Conservation (phyloP, 139 green algal genomes). For the Yamagishiella unicocca region DNA sequence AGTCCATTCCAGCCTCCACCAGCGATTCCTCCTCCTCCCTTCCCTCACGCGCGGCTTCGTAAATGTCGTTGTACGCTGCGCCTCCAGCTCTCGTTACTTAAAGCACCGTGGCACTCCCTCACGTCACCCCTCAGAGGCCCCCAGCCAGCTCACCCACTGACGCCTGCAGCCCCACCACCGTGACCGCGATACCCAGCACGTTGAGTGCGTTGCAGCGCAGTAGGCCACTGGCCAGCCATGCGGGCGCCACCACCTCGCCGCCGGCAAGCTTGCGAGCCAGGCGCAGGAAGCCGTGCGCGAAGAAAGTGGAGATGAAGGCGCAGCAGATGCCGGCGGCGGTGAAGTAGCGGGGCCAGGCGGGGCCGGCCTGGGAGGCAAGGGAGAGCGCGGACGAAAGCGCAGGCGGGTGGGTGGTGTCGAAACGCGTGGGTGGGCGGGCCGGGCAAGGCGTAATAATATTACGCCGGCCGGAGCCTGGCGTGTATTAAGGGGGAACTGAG, state of each 20-base stretch:
- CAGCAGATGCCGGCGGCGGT: constrained; percentile 81
- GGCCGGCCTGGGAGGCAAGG: not conserved
- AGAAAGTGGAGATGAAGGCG: constrained; percentile 87
- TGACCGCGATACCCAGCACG: constrained; percentile 83
- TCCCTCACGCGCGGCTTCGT: not conserved
- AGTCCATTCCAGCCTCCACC: not conserved
- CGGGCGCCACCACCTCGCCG: constrained; percentile 2
- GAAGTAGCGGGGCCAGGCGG: constrained; percentile 63
- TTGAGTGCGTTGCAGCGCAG: constrained; percentile 86
- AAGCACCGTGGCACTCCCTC: too few relatives aligned
- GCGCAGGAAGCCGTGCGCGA: constrained; percentile 70
- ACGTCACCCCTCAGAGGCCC: too few relatives aligned
- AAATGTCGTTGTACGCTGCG: not conserved
- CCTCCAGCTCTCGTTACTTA: not conserved
- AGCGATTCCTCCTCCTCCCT: not conserved
- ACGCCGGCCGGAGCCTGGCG: too few relatives aligned
- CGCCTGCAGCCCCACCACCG: constrained; percentile 89
- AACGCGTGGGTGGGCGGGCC: too few relatives aligned
- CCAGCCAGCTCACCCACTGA: constrained; percentile 64
- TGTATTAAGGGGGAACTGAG: too few relatives aligned
- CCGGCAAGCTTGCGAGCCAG: constrained; percentile 42
- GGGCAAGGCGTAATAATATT: too few relatives aligned
- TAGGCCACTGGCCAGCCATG: constrained; percentile 66
- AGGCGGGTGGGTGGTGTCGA: not conserved
- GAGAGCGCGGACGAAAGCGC: not conserved